Conservation (phyloP, 805 yeast genomes). For the Jamesozyma spencerorum region DNA sequence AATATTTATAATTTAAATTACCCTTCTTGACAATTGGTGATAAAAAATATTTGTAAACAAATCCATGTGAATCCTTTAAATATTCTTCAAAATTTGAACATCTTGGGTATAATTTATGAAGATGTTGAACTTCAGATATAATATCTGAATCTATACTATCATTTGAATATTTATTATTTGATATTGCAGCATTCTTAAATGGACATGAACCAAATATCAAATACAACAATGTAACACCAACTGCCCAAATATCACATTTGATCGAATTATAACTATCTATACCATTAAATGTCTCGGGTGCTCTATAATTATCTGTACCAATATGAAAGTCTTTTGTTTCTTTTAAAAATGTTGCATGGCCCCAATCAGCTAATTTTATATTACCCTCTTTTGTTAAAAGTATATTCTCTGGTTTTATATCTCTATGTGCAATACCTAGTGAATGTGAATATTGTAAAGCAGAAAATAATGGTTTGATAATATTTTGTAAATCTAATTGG, state of each 20-base stretch:
- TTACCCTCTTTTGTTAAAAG: conserved; percentile 42
- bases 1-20: conserved; percentile 2
- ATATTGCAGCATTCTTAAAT: conserved; percentile 36
- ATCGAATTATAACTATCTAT: conserved; percentile 50
- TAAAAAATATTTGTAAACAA: conserved; percentile 20
- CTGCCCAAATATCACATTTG: conserved; percentile 78
- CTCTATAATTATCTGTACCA: conserved; percentile 87
- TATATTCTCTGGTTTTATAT: conserved; percentile 66
- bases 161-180: not conserved
- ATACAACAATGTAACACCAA: conserved; percentile 73
- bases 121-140: not conserved
- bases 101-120: not conserved
- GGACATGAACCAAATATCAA: conserved; percentile 79
- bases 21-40: conserved; percentile 10
- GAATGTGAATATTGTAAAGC: conserved; percentile 50
- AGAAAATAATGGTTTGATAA: conserved; percentile 40
- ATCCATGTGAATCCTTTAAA: conserved; percentile 14
- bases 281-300: conserved; percentile 65
- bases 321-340: conserved; percentile 32
- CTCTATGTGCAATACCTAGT: conserved; percentile 56
- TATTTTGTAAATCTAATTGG: conserved; percentile 28
- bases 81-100: conserved; percentile 35
- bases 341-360: conserved; percentile 42
- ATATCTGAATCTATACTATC: not conserved
- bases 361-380: conserved; percentile 67